A percentile compares a stretch with the other conserved stretches of the same genome.
These are phyloP conservation scores for Plicaturopsis crispa DNA, from an alignment of 768 basidiomycete species.

Conservation along the genomic window DNA sequence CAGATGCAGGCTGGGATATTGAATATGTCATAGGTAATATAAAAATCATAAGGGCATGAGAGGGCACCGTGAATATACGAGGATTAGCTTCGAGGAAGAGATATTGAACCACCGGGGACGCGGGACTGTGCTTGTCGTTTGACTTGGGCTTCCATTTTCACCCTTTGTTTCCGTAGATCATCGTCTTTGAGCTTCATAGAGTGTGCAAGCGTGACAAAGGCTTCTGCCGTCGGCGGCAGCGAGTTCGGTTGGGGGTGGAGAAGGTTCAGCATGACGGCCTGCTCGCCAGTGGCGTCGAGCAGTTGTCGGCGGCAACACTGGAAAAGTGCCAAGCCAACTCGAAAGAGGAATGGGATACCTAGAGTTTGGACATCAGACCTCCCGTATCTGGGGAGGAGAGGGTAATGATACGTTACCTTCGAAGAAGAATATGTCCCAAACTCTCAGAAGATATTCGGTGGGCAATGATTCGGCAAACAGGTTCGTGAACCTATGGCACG, in stretches of 20 bases:
- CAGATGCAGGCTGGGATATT: too few relatives aligned
- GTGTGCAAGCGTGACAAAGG: constrained; percentile 53
- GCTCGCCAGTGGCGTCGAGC: constrained; percentile 40
- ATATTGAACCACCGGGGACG: constrained; percentile 18
- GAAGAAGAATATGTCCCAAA: constrained; percentile 80
- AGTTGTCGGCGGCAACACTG: constrained; percentile 52
- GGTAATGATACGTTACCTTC: constrained; percentile 46
- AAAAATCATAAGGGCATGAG: too few relatives aligned
- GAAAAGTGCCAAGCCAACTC: constrained; percentile 63
- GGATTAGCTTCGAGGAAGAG: too few relatives aligned
- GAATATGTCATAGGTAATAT: too few relatives aligned
- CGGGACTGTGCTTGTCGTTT: constrained; percentile 48
- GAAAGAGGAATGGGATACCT: constrained; percentile 71
- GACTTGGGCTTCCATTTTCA: constrained; percentile 68
- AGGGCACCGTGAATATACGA: too few relatives aligned
- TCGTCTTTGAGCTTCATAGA: constrained; percentile 73
- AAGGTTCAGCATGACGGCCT: constrained; percentile 41
- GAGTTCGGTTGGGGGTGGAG: constrained; percentile 39
- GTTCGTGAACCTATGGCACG: constrained; percentile 52
- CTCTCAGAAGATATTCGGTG: constrained; percentile 53
- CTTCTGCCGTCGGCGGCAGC: constrained; percentile 54
- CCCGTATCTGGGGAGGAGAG: not conserved
- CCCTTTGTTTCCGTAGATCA: constrained; percentile 65
- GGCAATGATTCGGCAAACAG: constrained; percentile 67
- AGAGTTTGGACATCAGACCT: not conserved